phyloP scores from a whole-genome alignment of 352 stramenopile species.

The Phytophthora sp. region DNA sequence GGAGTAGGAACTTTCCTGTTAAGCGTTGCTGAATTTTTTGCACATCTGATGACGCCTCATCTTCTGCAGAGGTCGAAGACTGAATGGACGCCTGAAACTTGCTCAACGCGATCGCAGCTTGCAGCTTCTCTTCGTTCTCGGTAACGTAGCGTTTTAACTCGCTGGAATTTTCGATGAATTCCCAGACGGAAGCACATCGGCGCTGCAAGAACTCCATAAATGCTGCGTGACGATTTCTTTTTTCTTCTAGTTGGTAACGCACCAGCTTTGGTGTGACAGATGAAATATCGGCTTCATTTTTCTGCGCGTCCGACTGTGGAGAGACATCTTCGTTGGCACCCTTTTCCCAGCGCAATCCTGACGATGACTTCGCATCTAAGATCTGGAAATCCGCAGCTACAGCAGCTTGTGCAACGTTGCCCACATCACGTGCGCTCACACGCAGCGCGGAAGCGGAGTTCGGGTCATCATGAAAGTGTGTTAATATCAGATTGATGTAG shows the following conservation, averaged over 20 bases:
- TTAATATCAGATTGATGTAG: slow-evolving; percentile 60
- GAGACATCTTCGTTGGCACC: slow-evolving; percentile 27
- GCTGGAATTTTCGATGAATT: slow-evolving; percentile 55
- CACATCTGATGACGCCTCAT: slow-evolving; percentile 31
- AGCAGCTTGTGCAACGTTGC: slow-evolving; percentile 61
- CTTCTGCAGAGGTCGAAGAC: slow-evolving; percentile 20
- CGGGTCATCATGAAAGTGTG: slow-evolving; percentile 64
- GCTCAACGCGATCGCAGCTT: slow-evolving; percentile 75
- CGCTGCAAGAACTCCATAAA: slow-evolving; percentile 76
- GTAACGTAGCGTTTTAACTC: slow-evolving; percentile 60
- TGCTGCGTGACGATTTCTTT: slow-evolving; percentile 55
- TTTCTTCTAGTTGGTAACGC: slow-evolving; percentile 86
- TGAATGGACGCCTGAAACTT: slow-evolving; percentile 77
- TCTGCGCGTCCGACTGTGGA: slow-evolving; percentile 9
- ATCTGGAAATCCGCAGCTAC: slow-evolving; percentile 73
- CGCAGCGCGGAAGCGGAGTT: slow-evolving; percentile 47
- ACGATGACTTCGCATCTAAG: slow-evolving; percentile 80
- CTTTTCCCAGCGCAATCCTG: slow-evolving; percentile 81
- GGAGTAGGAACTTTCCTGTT: slow-evolving; percentile 68
- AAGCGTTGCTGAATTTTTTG: slow-evolving; percentile 45
- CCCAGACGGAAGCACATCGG: slow-evolving; percentile 66
- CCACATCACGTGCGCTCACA: slow-evolving; percentile 49
- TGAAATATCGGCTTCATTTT: slow-evolving; percentile 25
- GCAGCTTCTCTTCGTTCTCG: slow-evolving; percentile 80
- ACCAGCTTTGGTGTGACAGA: slow-evolving; percentile 84